Percentiles rank a stretch among this genome's conserved stretches.
These are phyloP conservation scores for Chlamydomonas schloesseri DNA, from an alignment of 139 green algal species.

Conservation along the genomic window DNA sequence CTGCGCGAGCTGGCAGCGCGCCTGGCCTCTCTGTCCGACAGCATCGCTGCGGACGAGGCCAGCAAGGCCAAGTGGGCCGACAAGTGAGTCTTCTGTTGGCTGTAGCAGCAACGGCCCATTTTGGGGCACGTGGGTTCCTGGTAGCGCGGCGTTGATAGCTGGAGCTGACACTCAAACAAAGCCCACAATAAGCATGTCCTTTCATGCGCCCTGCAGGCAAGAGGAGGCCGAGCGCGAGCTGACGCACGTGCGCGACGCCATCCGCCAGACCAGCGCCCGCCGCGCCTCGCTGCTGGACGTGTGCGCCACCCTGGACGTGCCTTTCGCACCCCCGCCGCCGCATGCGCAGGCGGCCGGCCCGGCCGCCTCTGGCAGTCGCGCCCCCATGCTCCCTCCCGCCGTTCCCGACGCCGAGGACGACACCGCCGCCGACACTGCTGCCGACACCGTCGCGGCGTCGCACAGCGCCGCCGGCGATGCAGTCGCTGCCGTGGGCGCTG, in stretches of 20 bases:
- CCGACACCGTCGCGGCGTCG: neutral
- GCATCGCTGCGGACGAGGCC: constrained; percentile 47
- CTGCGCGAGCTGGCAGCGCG: constrained; percentile 67
- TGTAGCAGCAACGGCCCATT: too few species aligned
- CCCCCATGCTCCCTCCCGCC: neutral
- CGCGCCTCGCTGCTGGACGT: constrained; percentile 64
- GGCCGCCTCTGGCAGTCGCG: neutral
- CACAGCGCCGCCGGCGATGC: neutral
- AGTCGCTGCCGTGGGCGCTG: neutral
- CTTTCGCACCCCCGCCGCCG: constrained; percentile 1
- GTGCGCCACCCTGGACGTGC: constrained; percentile 60
- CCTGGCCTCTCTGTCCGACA: constrained; percentile 30
- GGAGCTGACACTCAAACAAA: too few species aligned
- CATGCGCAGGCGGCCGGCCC: neutral
- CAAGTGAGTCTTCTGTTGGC: constrained; percentile 5
- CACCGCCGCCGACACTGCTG: neutral
- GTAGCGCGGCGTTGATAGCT: too few species aligned
- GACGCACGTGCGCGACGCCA: constrained; percentile 53
- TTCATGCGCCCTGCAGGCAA: neutral
- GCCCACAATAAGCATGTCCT: too few species aligned
- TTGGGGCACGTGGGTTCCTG: too few species aligned
- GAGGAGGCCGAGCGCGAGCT: constrained; percentile 59
- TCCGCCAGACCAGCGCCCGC: constrained; percentile 59
- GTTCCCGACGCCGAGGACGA: neutral
- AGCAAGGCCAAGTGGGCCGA: constrained; percentile 43